Conservation (phyloP, 805 yeast genomes). For the Yamadazyma sp. region DNA sequence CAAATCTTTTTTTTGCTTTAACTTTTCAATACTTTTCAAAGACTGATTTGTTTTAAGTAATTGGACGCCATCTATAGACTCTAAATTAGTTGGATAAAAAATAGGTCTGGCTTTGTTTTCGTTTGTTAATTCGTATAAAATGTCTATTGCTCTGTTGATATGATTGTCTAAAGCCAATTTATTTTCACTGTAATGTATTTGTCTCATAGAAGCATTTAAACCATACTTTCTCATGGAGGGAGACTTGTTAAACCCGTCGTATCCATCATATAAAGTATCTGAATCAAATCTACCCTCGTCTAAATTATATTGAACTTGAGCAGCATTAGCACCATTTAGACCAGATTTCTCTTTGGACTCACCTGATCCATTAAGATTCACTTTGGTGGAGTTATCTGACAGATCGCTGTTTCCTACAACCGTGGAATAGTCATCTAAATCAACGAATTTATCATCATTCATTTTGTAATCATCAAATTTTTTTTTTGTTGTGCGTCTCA, state of each 20-base stretch:
- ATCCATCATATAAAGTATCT: slow-evolving; percentile 29
- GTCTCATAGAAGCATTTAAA: slow-evolving; percentile 60
- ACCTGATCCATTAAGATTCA: no score
- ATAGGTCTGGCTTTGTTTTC: slow-evolving; percentile 64
- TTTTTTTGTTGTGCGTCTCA: not conserved
- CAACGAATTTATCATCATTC: not conserved
- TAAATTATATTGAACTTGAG: slow-evolving; percentile 25
- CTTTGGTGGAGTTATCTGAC: not conserved
- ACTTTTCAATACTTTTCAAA: slow-evolving; percentile 10
- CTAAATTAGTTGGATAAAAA: slow-evolving; percentile 52
- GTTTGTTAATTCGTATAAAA: slow-evolving; percentile 47
- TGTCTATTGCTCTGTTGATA: slow-evolving; percentile 49
- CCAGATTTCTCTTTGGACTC: no score
- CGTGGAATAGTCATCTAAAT: slow-evolving; percentile 11
- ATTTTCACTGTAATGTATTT: slow-evolving; percentile 73
- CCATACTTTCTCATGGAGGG: slow-evolving; percentile 16
- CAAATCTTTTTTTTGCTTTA: not conserved
- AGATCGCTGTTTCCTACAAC: slow-evolving; percentile 12
- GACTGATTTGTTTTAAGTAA: slow-evolving; percentile 9
- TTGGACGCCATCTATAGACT: slow-evolving; percentile 11
- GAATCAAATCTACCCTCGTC: slow-evolving; percentile 31
- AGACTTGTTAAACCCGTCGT: slow-evolving; percentile 17
- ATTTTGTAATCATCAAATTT: not conserved
- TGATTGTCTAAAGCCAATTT: slow-evolving; percentile 61
- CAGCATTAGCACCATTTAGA: slow-evolving; percentile 17